Evolutionary conservation across 352 stramenopile species (phyloP).

Genomic region (Phytophthora citrophthora): DNA sequence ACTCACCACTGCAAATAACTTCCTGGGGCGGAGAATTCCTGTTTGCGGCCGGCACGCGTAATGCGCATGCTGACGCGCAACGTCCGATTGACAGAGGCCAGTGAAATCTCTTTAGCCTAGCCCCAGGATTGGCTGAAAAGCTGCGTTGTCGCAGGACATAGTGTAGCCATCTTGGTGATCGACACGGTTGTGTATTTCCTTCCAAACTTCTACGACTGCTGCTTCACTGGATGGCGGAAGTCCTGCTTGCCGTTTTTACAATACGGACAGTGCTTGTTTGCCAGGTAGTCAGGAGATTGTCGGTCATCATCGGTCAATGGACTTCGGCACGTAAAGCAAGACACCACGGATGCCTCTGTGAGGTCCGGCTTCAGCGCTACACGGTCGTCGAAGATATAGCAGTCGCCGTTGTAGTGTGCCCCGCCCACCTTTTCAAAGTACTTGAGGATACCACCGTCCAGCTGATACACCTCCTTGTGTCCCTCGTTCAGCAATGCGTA

Average conservation of each 20-base stretch:
- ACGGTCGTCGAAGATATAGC: slow-evolving; percentile 84
- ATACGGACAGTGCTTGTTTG: slow-evolving; percentile 57
- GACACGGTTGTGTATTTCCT: no score
- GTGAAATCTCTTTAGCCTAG: slow-evolving; percentile 4
- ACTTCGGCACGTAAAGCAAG: slow-evolving; percentile 66
- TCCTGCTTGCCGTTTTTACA: slow-evolving; percentile 62
- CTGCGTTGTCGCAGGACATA: slow-evolving; percentile 2
- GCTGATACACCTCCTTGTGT: slow-evolving; percentile 66
- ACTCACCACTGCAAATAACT: no score
- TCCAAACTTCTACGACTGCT: background rate
- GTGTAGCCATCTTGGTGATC: slow-evolving; percentile 23
- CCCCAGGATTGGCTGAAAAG: slow-evolving; percentile 20
- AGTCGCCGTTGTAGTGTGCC: slow-evolving; percentile 75
- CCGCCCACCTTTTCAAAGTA: slow-evolving; percentile 82
- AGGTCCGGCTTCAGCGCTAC: slow-evolving; percentile 71
- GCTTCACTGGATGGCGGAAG: slow-evolving; percentile 29
- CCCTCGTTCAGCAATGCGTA: slow-evolving; percentile 67
- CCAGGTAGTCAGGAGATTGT: slow-evolving; percentile 45
- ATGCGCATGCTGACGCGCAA: slow-evolving; percentile 14
- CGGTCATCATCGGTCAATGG: slow-evolving; percentile 62
- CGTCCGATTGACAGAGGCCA: slow-evolving; percentile 15
- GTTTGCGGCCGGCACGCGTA: background rate
- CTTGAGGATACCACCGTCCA: slow-evolving; percentile 79
- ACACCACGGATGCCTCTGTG: slow-evolving; percentile 43
- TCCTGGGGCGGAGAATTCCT: slow-evolving; percentile 1